Conservation (phyloP, 495 filamentous ascomycete genomes). For the Venustampulla echinocandica region DNA sequence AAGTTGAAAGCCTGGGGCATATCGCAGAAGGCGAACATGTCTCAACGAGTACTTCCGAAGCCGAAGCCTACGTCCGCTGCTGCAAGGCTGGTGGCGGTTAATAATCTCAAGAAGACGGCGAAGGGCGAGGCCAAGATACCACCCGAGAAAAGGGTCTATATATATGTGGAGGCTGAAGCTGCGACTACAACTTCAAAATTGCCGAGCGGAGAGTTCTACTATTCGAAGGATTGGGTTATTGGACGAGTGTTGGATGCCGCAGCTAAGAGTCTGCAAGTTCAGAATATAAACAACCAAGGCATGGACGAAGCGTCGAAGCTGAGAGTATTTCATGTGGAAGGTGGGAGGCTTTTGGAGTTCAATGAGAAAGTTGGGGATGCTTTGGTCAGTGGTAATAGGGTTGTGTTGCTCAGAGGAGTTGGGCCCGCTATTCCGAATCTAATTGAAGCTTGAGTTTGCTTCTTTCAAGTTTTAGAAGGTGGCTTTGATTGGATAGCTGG, state of each 20-base stretch:
- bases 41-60: slow-evolving; percentile 44
- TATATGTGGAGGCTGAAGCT: slow-evolving; percentile 79
- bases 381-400: slow-evolving; percentile 69
- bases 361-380: slow-evolving; percentile 68
- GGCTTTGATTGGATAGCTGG: neutral
- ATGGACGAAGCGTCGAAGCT: slow-evolving; percentile 69
- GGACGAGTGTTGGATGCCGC: slow-evolving; percentile 83
- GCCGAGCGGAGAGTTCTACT: slow-evolving; percentile 75
- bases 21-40: slow-evolving; percentile 45
- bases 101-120: slow-evolving; percentile 70
- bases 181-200: slow-evolving; percentile 66
- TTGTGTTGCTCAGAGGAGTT: slow-evolving; percentile 81
- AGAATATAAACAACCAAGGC: slow-evolving; percentile 82
- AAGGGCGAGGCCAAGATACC: slow-evolving; percentile 82
- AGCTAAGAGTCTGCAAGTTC: slow-evolving; percentile 67
- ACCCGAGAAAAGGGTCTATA: slow-evolving; percentile 69
- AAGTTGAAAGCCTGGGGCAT: slow-evolving; percentile 61
- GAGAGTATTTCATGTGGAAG: slow-evolving; percentile 86
- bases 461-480: neutral
- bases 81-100: slow-evolving; percentile 53
- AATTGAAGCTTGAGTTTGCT: slow-evolving; percentile 27
- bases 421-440: slow-evolving; percentile 50
- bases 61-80: slow-evolving; percentile 51
- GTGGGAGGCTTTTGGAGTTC: slow-evolving; percentile 76
- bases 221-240: slow-evolving; percentile 76